Base-by-base conservation (phyloP, 1,139 yeast genomes). In the Pichia cactophila region DNA sequence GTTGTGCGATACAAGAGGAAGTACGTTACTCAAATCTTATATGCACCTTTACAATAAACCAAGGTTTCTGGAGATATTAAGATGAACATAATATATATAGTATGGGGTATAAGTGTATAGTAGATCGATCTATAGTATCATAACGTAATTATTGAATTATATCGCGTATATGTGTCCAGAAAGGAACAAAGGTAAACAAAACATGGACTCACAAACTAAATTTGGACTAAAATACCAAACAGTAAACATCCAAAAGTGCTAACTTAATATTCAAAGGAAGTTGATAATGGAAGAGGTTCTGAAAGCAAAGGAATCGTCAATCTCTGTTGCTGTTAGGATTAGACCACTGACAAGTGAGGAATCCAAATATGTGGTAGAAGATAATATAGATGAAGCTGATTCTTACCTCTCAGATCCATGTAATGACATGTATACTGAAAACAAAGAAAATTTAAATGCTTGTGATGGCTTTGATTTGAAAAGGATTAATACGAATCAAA, bases 11-110 rank as follows among this genome's bases (percentile, higher is more conserved):
- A 89, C 69, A 83, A 86, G 53, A 82, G 90, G 44, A 89, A 89
- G 68, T 89, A 87, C 64, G 95, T 86, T 41, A 89, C 97, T 2
- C 97, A 90, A 68, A 85, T 90, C 40, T 74, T 90, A 67, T 94
- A 90, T 67, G 92, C 96, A n/a, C 97, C 97, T 20, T 60, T 81
- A 45, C 81, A 72, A 51, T 70, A 23, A 23, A 14, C 38, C 7
- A 10, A 9, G 4, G 23, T 14, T 11, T 31, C 10, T 11, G 6
- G 2, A 31, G 4, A 12, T 2, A 12, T 31, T 4, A 10, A 31
- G 11, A 31, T 12, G 35, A 31, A 31, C 12, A 31, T 3, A 29
- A 29, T 29, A 9, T 29, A 29, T 29, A 9, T 29, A 29, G 10
- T 29, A 7, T 29, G 10, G 12, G 10, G 12, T 7, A 10, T 29